Evolutionary conservation across 2,329 filamentous ascomycete genomes (phyloP).

Genomic region (Helminthosporium solani): DNA sequence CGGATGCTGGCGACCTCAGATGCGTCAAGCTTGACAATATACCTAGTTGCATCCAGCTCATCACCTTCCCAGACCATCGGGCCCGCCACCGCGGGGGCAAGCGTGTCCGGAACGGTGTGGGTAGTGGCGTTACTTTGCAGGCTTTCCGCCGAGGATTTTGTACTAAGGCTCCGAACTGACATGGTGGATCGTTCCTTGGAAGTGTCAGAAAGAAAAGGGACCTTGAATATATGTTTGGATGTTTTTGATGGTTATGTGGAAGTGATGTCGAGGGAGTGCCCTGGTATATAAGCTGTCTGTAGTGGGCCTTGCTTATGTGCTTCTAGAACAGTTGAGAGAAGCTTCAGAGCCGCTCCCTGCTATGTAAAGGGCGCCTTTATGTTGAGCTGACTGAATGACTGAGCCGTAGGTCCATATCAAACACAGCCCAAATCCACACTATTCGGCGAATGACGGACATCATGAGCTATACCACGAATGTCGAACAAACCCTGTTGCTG

Average conservation of each 20-base stretch:
- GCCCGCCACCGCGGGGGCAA: slow-evolving; percentile 29
- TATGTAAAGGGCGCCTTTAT: background rate
- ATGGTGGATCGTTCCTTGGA: slow-evolving; percentile 12
- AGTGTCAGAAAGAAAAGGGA: background rate
- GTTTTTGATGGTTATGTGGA: background rate
- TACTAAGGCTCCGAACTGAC: slow-evolving; percentile 27
- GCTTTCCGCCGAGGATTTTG: slow-evolving; percentile 34
- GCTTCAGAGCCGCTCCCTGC: background rate
- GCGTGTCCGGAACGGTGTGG: slow-evolving; percentile 29
- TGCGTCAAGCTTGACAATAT: slow-evolving; percentile 27
- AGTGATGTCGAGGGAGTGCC: background rate
- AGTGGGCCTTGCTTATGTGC: background rate
- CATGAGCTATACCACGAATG: background rate
- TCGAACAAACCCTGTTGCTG: background rate
- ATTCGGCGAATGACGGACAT: background rate
- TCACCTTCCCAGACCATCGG: slow-evolving; percentile 37
- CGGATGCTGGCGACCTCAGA: slow-evolving; percentile 32
- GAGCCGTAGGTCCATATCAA: slow-evolving; percentile 1
- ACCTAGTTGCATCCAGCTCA: slow-evolving; percentile 27
- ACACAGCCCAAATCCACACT: background rate
- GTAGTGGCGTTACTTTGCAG: slow-evolving; percentile 29
- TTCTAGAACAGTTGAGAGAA: background rate
- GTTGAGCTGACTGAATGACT: slow-evolving; percentile 1
- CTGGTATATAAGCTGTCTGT: background rate
- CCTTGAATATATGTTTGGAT: background rate